Evolutionary conservation across 805 yeast genomes (phyloP), one percentile per base, ranked within the genome.

Genomic region (Pichia occidentalis): DNA sequence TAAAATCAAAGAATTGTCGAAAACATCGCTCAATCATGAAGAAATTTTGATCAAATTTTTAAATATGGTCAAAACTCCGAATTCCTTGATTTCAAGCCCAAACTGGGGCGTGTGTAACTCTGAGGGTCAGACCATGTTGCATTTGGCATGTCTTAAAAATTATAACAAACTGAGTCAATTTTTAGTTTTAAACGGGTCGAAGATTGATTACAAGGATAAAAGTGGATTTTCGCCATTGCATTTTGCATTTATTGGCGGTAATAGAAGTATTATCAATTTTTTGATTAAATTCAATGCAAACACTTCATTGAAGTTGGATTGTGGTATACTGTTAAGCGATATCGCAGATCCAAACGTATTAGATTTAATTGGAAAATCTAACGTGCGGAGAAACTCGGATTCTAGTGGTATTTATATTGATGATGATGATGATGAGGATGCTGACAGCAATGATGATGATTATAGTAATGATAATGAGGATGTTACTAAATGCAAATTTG

Each of bases 161-260:
- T 84, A 85, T 51, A 57, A 63, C 29, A 68, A 71, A 24, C 67
- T 92, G 38, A 73, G 76, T 13, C 63, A 71, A 18, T 78, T 78
- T 20, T 68, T 92, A 51, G 63, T 88, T 4, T 76, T 70, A 34
- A 75, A 63, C 50, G 80, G 80, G 1, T 73, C 77, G 54, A 73
- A 80, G 51, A 68, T 80, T 30, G 88, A 85, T 57, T 65, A 70
- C 32, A 75, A 73, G 50, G 98, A 92, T 57, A 68, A 71, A 29
- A 84, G 80, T 54, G 96, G 95, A 1, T 74, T 75, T 45, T 80
- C 96, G 0, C 95, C 98, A 4, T 65, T 92, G 40, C 95, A 88
- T 57, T 79, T 83, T 53, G 95, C 97, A 0, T 74, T 86, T 23
- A 57, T 88, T 49, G 67, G 70, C 47, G 95, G 95, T 23, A 72